Base-by-base conservation (phyloP, 495 filamentous ascomycete genomes). In the Rostrohypoxylon terebratum region DNA sequence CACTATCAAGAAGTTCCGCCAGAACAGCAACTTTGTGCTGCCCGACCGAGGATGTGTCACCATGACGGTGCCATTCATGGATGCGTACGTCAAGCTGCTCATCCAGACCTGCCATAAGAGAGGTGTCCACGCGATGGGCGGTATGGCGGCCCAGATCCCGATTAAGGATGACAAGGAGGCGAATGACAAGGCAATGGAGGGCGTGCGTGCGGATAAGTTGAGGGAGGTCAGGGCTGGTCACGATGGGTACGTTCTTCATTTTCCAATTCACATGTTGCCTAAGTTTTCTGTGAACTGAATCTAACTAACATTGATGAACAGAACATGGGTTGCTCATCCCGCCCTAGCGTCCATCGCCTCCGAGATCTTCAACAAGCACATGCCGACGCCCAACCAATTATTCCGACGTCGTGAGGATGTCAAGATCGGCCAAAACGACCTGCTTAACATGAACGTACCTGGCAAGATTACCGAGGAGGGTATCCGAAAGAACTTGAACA, bases 1-100 rank as follows among this genome's bases (percentile, higher is more conserved):
- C 81, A 93, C 96, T 78, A 99, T 99, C 87, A 99, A 99, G 88
- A 97, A 97, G 83, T 98, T 98, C 90, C 92, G 96, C 75, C 89
- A 97, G 72, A 94, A 97, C 85, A 84, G 92, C 68, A 89, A 90
- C 79, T 99, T 98, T 79, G 90, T 98, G 65, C 89, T 99, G 14
- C 96, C 96, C 9, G 96, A 99, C 77, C 93, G 96, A 51, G 89
- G 89, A 36, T 88, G 89, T 66, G 93, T 99, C 38, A 99, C 96
- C 72, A 99, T 99, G 96, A 98, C 94, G 25, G 93, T 97, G 0
- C 96, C 96, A 2, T 99, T 99, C 86, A 98, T 99, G 96, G 95
- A 98, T 73, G 87, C 96, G 57, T 98, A 99, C 77, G 93, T 98
- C 71, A 94, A 94, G 81, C 88, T 98, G 28, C 89, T 99, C 42